Evolutionary conservation across 1,284 basidiomycete species (phyloP).

Genomic region (Hortiboletus rubellus): DNA sequence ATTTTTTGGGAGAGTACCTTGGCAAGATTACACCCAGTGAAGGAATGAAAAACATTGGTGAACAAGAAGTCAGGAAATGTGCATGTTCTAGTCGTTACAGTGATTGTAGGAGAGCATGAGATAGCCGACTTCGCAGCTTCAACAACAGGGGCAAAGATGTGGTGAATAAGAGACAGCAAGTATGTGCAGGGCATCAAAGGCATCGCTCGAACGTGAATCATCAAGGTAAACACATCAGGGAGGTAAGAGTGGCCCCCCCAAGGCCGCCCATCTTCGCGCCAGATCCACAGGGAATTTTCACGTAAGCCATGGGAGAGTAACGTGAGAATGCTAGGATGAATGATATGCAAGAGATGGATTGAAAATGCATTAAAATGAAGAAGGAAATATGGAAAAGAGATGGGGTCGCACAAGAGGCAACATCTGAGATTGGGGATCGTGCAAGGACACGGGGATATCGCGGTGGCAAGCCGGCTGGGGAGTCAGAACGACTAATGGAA

Average conservation of each 20-base stretch:
- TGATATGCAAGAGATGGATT: constrained; percentile 36
- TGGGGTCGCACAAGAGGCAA: constrained; percentile 8
- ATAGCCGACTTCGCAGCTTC: constrained; percentile 23
- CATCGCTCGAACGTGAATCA: constrained; percentile 28
- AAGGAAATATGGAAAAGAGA: constrained; percentile 15
- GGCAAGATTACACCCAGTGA: constrained; percentile 17
- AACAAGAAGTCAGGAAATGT: constrained; percentile 38
- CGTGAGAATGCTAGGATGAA: constrained; percentile 28
- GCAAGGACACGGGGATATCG: constrained; percentile 8
- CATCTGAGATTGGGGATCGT: neutral
- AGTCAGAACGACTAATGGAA: constrained; percentile 39
- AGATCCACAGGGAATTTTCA: constrained; percentile 20
- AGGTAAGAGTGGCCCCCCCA: constrained; percentile 15
- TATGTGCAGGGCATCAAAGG: constrained; percentile 28
- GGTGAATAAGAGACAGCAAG: constrained; percentile 24
- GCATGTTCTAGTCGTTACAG: constrained; percentile 72
- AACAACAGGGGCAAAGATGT: constrained; percentile 25
- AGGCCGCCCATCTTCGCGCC: constrained; percentile 10
- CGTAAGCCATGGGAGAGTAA: constrained; percentile 19
- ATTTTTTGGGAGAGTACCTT: constrained; percentile 17
- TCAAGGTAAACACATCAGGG: constrained; percentile 27
- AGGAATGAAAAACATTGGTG: constrained; percentile 30
- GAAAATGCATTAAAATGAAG: constrained; percentile 32
- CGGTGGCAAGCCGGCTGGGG: neutral
- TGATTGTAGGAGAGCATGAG: constrained; percentile 29